Base-by-base conservation (phyloP, 257 asterid genomes). In the Solanum dulcamara region DNA sequence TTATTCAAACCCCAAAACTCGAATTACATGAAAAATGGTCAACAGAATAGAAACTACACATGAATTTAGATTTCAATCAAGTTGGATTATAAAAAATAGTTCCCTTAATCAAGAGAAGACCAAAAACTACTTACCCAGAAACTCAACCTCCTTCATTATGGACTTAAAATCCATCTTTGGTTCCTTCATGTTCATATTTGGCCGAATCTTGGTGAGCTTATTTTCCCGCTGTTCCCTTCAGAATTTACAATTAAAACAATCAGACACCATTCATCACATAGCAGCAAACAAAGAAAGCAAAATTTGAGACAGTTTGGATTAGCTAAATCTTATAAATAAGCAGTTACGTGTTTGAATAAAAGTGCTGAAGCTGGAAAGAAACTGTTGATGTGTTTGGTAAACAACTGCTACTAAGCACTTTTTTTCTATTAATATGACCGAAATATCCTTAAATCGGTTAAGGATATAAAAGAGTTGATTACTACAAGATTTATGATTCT, bases 71-170 rank as follows among this genome's bases (percentile, higher is more conserved):
- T 48, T 79, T 79, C 5, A 11, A 7, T 77, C 60, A 67, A 37
- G 32, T 71, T 13, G 18, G 51, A 71, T 18, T 71, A 55, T n/a
- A 4, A 20, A 20, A 37, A 37, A 68, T 37, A 33, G 77, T 33
- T 4, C 30, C 32, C 50, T 37, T 72, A 74, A 74, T n/a, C 35
- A 40, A 74, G 37, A 74, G 81, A 40, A 40, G 22, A 74, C 81
- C 32, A n/a, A 74, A 72, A 38, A 40, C 3, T 30, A 30, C 83
- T 60, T 90, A 92, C 97, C 96, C 84, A 92, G 59, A 86, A 86
- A 89, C 84, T 93, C 91, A 28, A 91, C 91, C 83, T 93, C 97
- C 88, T 92, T 93, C 83, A 91, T 72, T 53, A 91, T 93, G 60
- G 94, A 90, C 88, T 83, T 88, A 88, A 94, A 87, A 83, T 92